Evolutionary conservation across 2,329 filamentous ascomycete species (phyloP).

Genomic region (Neofusicoccum cordaticola): DNA sequence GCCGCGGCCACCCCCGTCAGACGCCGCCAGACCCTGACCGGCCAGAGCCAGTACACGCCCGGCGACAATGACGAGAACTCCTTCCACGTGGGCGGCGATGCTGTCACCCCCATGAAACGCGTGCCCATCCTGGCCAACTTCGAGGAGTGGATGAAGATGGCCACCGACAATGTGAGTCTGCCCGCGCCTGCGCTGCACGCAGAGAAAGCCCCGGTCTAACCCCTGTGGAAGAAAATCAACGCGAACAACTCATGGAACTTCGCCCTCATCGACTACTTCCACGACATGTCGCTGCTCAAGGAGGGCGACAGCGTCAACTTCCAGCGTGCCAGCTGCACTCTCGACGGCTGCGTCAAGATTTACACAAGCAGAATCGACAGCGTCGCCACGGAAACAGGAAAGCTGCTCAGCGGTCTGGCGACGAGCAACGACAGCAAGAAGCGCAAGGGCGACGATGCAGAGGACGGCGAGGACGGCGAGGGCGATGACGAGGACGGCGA

Average conservation of each 20-base stretch:
- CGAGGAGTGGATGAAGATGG: conserved; percentile 99
- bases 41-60: conserved; percentile 51
- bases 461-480: conserved; percentile 47
- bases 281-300: conserved; percentile 96
- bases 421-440: conserved; percentile 69
- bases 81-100: conserved; percentile 64
- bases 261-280: conserved; percentile 98
- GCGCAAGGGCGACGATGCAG: conserved; percentile 32
- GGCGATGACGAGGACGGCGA: conserved; percentile 66
- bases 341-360: conserved; percentile 98
- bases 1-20: conserved; percentile 70
- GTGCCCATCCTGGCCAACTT: conserved; percentile 94
- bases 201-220: conserved; percentile 18
- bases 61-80: conserved; percentile 51
- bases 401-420: conserved; percentile 86
- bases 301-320: conserved; percentile 98
- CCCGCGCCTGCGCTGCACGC: not conserved
- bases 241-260: conserved; percentile 99
- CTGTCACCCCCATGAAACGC: conserved; percentile 92
- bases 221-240: conserved; percentile 65
- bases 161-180: conserved; percentile 72
- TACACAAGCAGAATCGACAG: conserved; percentile 98
- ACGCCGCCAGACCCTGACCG: conserved; percentile 55
- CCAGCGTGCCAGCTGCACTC: conserved; percentile 94
- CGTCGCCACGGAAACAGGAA: conserved; percentile 94